Evolutionary conservation across 164 flowering plant genomes (phyloP), one percentile per base, ranked within the genome.

Genomic region (Euptelea pleiosperma): DNA sequence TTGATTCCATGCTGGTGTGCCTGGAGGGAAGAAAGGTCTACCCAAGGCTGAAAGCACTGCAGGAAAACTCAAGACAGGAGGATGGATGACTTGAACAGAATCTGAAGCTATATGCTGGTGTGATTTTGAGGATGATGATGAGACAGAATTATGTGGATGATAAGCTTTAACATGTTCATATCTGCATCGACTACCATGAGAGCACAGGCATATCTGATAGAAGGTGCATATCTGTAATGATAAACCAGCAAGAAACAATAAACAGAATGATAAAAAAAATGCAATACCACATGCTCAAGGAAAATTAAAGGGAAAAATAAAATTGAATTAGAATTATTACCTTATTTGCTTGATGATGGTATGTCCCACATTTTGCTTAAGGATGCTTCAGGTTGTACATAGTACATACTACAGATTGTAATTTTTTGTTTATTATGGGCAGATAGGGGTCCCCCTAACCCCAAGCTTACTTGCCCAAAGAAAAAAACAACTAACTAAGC

Each of bases 161-260:
- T 85, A 72, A 69, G 69, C 70, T 67, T 80, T 88, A 12, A 91
- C 89, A 75, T 94, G 99, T 15, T 91, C 93, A 68, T 86, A 88
- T 75, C 99, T 78, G 73, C 99, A 94, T 44, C 95, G 79, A 69
- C 90, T 85, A 4, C 96, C 99, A 71, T 77, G 91, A 22, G 91
- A 69, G 63, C 99, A 94, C 4, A 61, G 68, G 41, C 97, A 96
- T 70, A 78, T 86, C 67, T 94, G 99, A 70, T 88, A 94, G 55
- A 69, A 94, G 54, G 93, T 88, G 72, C 99, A 94, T 42, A 88
- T 49, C 99, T 93, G 82, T n/a, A 2, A 50, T 25, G 26, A 63
- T 9, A 24, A 58, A 40, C 18, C 52, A 54, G n/a, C 45, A 49
- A 63, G 19, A 34, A 45, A 12, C 47, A 63, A 31, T 18, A 22